These are phyloP conservation scores for Sporothrix schenckii DNA, from an alignment of 2,329 filamentous ascomycete genomes.

Conservation along the genomic window DNA sequence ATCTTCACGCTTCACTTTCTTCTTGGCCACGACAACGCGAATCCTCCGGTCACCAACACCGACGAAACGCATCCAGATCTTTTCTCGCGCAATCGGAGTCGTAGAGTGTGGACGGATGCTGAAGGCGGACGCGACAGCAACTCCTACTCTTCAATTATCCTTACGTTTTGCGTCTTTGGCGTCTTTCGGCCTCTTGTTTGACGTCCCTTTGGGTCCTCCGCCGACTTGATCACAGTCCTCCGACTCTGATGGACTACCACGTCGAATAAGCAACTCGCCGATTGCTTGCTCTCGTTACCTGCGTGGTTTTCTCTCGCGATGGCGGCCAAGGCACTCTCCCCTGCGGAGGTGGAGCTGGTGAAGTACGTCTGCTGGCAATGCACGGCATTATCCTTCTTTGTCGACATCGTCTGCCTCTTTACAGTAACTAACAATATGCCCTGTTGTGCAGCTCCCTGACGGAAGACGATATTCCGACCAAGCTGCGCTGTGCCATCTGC, in stretches of 20 bases:
- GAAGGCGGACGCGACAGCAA: neutral
- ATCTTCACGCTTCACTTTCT: constrained; percentile 26
- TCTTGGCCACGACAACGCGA: constrained; percentile 25
- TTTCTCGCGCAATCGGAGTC: neutral
- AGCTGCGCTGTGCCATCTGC: constrained; percentile 92
- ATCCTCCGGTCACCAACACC: constrained; percentile 10
- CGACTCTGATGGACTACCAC: constrained; percentile 23
- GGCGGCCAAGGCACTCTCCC: constrained; percentile 44
- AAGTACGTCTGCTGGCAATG: constrained; percentile 47
- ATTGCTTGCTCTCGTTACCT: neutral
- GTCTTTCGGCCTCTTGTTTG: neutral
- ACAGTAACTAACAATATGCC: constrained; percentile 28
- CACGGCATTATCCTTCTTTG: too few species aligned
- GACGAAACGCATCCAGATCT: neutral
- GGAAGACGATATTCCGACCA: constrained; percentile 88
- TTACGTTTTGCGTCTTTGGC: neutral
- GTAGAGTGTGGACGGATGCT: neutral
- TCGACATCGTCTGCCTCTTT: neutral
- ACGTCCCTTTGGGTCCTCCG: neutral
- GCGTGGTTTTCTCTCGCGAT: constrained; percentile 36
- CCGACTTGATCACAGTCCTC: neutral
- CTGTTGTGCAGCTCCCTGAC: constrained; percentile 64
- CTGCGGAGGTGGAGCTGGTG: constrained; percentile 62
- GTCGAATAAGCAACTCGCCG: constrained; percentile 15
- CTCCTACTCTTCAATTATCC: neutral